Base-by-base conservation (phyloP, 2,329 filamentous ascomycete species). In the Talaromyces rugulosus region DNA sequence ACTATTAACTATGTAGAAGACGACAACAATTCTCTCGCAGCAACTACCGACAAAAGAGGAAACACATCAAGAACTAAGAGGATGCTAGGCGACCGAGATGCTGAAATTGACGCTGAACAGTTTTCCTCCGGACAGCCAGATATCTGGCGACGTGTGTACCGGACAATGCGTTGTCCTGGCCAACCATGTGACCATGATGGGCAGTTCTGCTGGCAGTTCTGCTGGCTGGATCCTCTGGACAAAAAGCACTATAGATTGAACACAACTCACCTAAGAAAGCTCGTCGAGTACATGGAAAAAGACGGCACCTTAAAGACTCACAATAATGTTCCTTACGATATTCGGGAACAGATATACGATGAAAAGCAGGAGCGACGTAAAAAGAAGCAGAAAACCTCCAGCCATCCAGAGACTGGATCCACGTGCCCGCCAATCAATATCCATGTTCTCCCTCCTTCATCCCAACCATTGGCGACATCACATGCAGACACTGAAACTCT, bases 1-100 rank as follows among this genome's bases (percentile, higher is more conserved):
- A 66, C 64, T 3, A 67, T 71, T 30, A 70, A 69, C 50, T 72
- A 73, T 55, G 61, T 71, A 62, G 70, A 56, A 34, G 33, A 34
- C 33, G 5, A 11, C 33, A 34, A 34, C 33, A 34, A 34, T 34
- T 34, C n/a, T 31, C 34, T 34, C 27, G 23, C n/a, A 56, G 27
- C 54, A 18, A 28, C 42, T 18, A 31, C 53, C 30, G 64, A 68
- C 52, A 69, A 67, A 59, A 62, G 60, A 69, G 65, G 66, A 54
- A 56, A 30, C 47, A 64, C 60, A 62, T 67, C 62, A 64, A 58
- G 57, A 23, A 70, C 66, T 12, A 64, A 58, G 6, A 54, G 42
- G 52, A 75, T 74, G 66, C 69, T 75, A 18, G 54, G 56, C 23
- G 66, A 70, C 18, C 64, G 65, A 60, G 66, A 66, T 56, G 34